Evolutionary conservation across 805 yeast genomes (phyloP).

Genomic region (Metschnikowia lochheadii): DNA sequence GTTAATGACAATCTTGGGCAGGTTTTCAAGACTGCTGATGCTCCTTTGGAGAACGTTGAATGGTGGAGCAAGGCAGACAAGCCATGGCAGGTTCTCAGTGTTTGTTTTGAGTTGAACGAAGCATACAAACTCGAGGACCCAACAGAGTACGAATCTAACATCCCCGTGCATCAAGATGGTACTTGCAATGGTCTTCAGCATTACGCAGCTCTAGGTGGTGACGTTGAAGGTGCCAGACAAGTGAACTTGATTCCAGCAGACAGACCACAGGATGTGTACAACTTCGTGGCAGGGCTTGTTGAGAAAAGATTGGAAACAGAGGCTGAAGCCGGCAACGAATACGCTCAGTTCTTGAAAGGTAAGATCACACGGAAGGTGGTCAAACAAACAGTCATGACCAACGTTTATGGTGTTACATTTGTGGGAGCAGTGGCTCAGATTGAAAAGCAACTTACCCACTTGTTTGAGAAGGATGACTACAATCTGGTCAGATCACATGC

Average conservation of each 20-base stretch:
- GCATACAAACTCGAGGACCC: slow-evolving; percentile 65
- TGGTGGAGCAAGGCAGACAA: slow-evolving; percentile 77
- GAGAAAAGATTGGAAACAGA: slow-evolving; percentile 50
- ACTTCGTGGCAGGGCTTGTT: slow-evolving; percentile 65
- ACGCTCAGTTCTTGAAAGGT: slow-evolving; percentile 54
- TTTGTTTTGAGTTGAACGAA: slow-evolving; percentile 61
- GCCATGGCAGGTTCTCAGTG: slow-evolving; percentile 78
- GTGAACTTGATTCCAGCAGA: slow-evolving; percentile 70
- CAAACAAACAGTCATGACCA: slow-evolving; percentile 97
- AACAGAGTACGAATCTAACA: slow-evolving; percentile 58
- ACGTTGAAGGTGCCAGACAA: slow-evolving; percentile 74
- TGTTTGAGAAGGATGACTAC: slow-evolving; percentile 47
- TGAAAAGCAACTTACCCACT: slow-evolving; percentile 64
- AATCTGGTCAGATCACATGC: slow-evolving; percentile 17
- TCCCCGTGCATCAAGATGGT: slow-evolving; percentile 84
- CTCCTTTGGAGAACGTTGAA: slow-evolving; percentile 53
- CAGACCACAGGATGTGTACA: slow-evolving; percentile 73
- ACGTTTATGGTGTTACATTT: slow-evolving; percentile 94
- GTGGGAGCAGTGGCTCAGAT: slow-evolving; percentile 92
- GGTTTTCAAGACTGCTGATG: slow-evolving; percentile 52
- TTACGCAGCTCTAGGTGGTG: slow-evolving; percentile 86
- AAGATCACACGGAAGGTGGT: slow-evolving; percentile 81
- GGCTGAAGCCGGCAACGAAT: slow-evolving; percentile 49
- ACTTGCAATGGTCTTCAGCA: slow-evolving; percentile 85
- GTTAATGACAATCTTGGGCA: slow-evolving; percentile 55